These are phyloP conservation scores for Cercospora beticola DNA, from an alignment of 2,329 filamentous ascomycete genomes.

Conservation along the genomic window DNA sequence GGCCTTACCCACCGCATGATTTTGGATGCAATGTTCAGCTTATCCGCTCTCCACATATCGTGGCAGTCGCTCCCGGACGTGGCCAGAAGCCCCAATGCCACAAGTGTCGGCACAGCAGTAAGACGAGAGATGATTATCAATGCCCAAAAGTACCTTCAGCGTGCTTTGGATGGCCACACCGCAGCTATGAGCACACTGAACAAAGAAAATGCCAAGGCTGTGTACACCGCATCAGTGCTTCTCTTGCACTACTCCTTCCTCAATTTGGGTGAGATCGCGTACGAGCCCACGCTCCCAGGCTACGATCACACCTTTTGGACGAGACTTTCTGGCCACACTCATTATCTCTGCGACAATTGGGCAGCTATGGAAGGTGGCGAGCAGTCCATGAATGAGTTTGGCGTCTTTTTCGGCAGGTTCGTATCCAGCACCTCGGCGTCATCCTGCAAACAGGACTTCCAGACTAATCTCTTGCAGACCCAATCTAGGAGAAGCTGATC, in stretches of 20 bases:
- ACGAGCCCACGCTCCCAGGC: slow-evolving; percentile 21
- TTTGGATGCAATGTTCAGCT: slow-evolving; percentile 30
- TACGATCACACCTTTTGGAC: slow-evolving; percentile 29
- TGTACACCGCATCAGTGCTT: slow-evolving; percentile 29
- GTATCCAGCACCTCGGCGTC: neutral
- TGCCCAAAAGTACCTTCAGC: slow-evolving; percentile 30
- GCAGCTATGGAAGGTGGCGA: slow-evolving; percentile 15
- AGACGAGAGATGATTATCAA: slow-evolving; percentile 26
- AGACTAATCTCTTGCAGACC: slow-evolving; percentile 7
- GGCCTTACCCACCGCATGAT: slow-evolving; percentile 29
- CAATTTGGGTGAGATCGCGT: slow-evolving; percentile 25
- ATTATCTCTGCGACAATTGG: slow-evolving; percentile 25
- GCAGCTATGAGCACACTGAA: slow-evolving; percentile 21
- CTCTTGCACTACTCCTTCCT: slow-evolving; percentile 30
- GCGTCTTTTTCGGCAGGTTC: slow-evolving; percentile 26
- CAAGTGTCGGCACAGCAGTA: neutral
- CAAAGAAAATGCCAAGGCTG: slow-evolving; percentile 25
- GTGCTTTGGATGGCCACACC: slow-evolving; percentile 30
- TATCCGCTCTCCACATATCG: slow-evolving; percentile 30
- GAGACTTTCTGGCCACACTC: slow-evolving; percentile 27
- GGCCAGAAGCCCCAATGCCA: neutral
- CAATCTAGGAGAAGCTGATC: slow-evolving; percentile 21
- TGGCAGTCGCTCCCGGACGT: slow-evolving; percentile 16
- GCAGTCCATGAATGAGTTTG: slow-evolving; percentile 17
- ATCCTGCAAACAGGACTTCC: neutral